Conservation (phyloP, 306 rosid genomes). For the Albizia julibrissin region DNA sequence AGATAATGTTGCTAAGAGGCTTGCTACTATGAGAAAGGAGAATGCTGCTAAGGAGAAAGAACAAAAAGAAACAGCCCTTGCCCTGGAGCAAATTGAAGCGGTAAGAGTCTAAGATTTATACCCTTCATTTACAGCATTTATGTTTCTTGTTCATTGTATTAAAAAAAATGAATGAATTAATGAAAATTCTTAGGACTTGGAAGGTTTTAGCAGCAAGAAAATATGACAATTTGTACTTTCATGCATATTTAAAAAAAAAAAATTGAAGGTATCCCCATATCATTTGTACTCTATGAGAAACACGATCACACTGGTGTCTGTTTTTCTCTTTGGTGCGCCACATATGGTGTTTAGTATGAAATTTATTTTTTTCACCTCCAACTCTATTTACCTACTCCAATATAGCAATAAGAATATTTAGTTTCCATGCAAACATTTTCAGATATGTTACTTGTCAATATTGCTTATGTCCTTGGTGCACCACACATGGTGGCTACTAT, state of each 20-base stretch:
- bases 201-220: not conserved
- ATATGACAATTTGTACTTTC: not conserved
- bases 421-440: conserved; percentile 1
- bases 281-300: not conserved
- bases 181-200: not conserved
- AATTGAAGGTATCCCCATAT: not conserved
- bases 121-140: not conserved
- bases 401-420: not conserved
- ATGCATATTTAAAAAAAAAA: not conserved
- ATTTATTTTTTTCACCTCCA: not conserved
- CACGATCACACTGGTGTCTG: not conserved
- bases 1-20: conserved; percentile 81
- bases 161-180: not conserved
- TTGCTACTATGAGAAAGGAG: conserved; percentile 87
- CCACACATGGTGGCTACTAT: not conserved
- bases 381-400: conserved; percentile 6
- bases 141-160: not conserved
- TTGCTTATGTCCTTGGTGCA: not conserved
- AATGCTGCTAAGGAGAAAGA: conserved; percentile 85
- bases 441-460: not conserved
- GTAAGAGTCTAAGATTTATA: conserved; percentile 52
- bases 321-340: not conserved
- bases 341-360: not conserved
- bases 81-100: conserved; percentile 82
- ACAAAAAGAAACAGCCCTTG: conserved; percentile 66